Evolutionary conservation across 805 yeast species (phyloP).

Genomic region (Maudiozyma saulgeensis): DNA sequence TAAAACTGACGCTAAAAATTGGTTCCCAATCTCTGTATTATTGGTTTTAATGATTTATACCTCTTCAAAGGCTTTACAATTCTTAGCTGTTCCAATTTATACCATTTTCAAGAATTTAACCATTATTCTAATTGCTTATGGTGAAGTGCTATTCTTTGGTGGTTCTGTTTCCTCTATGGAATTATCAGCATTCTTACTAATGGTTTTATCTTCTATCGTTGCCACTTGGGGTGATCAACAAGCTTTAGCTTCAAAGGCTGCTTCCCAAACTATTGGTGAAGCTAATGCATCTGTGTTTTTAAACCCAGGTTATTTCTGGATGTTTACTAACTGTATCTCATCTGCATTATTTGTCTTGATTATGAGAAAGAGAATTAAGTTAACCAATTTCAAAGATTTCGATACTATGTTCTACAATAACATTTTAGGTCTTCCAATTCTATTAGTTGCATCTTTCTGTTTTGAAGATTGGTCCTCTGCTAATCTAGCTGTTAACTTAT

Average conservation of each 20-base stretch:
- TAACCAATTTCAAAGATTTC: constrained; percentile 91
- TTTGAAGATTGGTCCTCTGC: constrained; percentile 90
- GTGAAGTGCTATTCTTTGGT: constrained; percentile 96
- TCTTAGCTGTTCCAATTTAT: constrained; percentile 86
- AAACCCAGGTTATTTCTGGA: constrained; percentile 88
- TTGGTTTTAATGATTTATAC: constrained; percentile 94
- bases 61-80: constrained; percentile 88
- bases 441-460: constrained; percentile 61
- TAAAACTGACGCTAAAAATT: constrained; percentile 81
- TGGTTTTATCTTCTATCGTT: constrained; percentile 92
- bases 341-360: constrained; percentile 87
- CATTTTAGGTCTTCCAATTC: constrained; percentile 82
- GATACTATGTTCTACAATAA: constrained; percentile 99
- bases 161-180: constrained; percentile 87
- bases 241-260: constrained; percentile 25
- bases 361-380: constrained; percentile 97
- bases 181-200: constrained; percentile 74
- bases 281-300: constrained; percentile 29
- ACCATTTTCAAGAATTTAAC: constrained; percentile 97
- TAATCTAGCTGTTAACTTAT: constrained; percentile 68
- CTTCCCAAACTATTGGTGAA: constrained; percentile 21
- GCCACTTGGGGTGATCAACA: constrained; percentile 81
- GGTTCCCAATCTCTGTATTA: constrained; percentile 88
- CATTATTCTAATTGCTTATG: constrained; percentile 92
- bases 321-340: constrained; percentile 88